These are phyloP conservation scores for Paramyrothecium sp. DNA, from an alignment of 2,329 filamentous ascomycete genomes.

Conservation along the genomic window DNA sequence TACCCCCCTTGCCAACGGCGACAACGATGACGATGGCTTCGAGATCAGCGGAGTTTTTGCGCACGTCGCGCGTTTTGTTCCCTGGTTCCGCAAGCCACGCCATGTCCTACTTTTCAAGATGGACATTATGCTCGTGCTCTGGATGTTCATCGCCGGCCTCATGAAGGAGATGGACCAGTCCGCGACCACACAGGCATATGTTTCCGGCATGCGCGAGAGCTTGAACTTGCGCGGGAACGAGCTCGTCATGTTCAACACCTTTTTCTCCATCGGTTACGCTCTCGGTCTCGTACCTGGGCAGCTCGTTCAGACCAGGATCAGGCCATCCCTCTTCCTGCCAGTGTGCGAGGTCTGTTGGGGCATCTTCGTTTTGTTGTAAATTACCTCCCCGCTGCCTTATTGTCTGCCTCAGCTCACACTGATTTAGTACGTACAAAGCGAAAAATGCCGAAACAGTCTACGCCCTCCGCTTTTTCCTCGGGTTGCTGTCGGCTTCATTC, in stretches of 20 bases:
- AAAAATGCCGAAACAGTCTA: conserved; percentile 34
- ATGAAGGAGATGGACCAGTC: conserved; percentile 36
- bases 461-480: conserved; percentile 42
- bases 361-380: conserved; percentile 22
- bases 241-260: conserved; percentile 50
- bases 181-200: conserved; percentile 32
- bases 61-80: too few species aligned
- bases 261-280: conserved; percentile 61
- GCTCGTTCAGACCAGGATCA: conserved; percentile 35
- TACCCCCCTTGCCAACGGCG: too few species aligned
- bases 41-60: too few species aligned
- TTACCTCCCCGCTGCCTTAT: background rate
- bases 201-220: conserved; percentile 32
- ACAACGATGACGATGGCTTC: too few species aligned
- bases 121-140: conserved; percentile 30
- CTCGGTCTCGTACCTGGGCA: conserved; percentile 41
- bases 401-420: background rate
- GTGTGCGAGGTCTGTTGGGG: conserved; percentile 33
- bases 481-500: conserved; percentile 34
- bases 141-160: conserved; percentile 34
- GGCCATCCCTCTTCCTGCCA: conserved; percentile 38
- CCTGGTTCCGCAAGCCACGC: conserved; percentile 23
- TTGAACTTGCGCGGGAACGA: conserved; percentile 50
- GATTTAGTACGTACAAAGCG: conserved; percentile 23
- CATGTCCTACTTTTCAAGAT: conserved; percentile 32